A percentile compares a stretch with the other conserved stretches of the same genome.
Evolutionary conservation across 2,329 filamentous ascomycete genomes (phyloP).

Genomic region (Fusarium proliferatum): DNA sequence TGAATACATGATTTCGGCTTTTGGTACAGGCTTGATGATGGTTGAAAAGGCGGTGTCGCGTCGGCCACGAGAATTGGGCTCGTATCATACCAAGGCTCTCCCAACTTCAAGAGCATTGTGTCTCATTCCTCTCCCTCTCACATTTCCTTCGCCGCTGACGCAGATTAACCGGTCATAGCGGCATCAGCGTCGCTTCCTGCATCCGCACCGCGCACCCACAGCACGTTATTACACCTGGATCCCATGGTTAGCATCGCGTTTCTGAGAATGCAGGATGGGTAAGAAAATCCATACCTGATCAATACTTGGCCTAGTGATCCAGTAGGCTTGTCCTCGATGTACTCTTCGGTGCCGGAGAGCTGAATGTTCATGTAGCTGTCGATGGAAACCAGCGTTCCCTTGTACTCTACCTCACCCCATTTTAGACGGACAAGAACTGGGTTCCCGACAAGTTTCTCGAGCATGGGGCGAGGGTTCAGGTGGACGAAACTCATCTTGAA

Average conservation of each 20-base stretch:
- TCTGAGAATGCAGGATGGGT: background rate
- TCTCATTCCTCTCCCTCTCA: slow-evolving; percentile 20
- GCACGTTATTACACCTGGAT: slow-evolving; percentile 90
- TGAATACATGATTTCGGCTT: slow-evolving; percentile 24
- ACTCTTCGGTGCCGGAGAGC: slow-evolving; percentile 90
- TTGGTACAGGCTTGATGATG: slow-evolving; percentile 8
- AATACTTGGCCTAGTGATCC: slow-evolving; percentile 90
- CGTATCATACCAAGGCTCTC: slow-evolving; percentile 24
- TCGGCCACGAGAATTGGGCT: slow-evolving; percentile 2
- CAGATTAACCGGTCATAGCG: slow-evolving; percentile 65
- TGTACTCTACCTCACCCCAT: slow-evolving; percentile 98
- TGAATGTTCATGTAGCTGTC: slow-evolving; percentile 99
- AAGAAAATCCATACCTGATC: slow-evolving; percentile 75
- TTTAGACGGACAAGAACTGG: slow-evolving; percentile 92
- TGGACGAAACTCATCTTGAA: slow-evolving; percentile 75
- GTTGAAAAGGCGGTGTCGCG: slow-evolving; percentile 29
- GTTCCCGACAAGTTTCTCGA: slow-evolving; percentile 93
- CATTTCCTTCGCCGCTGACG: slow-evolving; percentile 1
- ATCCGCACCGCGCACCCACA: slow-evolving; percentile 80
- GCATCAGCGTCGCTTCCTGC: slow-evolving; percentile 63
- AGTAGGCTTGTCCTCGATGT: slow-evolving; percentile 85
- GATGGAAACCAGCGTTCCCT: slow-evolving; percentile 89
- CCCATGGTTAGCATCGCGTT: slow-evolving; percentile 1
- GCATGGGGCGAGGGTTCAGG: slow-evolving; percentile 95
- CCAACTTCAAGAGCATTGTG: background rate